Base-by-base conservation (phyloP, 768 basidiomycete genomes). In the Suillus paluster region DNA sequence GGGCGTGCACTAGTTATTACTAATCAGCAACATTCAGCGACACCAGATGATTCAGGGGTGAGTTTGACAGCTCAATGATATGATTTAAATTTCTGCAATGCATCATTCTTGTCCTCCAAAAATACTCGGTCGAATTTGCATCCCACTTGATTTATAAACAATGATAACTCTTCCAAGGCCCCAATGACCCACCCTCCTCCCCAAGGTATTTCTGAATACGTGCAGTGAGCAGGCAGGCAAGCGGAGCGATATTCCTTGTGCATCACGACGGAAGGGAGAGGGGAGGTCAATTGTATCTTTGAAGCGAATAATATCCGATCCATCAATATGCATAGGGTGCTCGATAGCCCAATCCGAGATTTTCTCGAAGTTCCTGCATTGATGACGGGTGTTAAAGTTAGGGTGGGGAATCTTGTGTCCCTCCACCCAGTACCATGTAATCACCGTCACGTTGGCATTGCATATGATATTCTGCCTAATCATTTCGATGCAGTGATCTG, bases 381-480 rank as follows among this genome's bases (percentile, higher is more conserved):
- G 59, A 57, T 60, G 59, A 34, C 50, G 34, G 19, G 59, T 57
- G 50, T 57, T 57, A 54, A 53, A 58, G 15, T 60, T 41, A 41
- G 52, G 52, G 14, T 30, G 57, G 33, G 59, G 53, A n/a, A 19
- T 11, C 11, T 9, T 39, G 23, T 27, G 27, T 15, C 39, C 58
- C n/a, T 39, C 17, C 23, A 65, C 42, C 64, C 64, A 65, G 58
- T 65, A 34, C 58, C 62, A 65, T 14, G 44, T 14, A 9, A 65
- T 58, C 63, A 65, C 60, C n/a, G 53, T 59, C 23, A 57, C n/a
- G 36, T 65, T 58, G 3, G 64, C 50, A 30, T 50, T 45, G 34
- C 64, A 65, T 62, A 65, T 65, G 19, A 65, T 15, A n/a, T 41
- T 62, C 48, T 65, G 62, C 17, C 64, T 52, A 25, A 60, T 21